A percentile compares a stretch with the other conserved stretches of the same genome.
These are phyloP conservation scores for Pythium grandisporangium DNA, from an alignment of 352 stramenopile genomes.

Conservation along the genomic window DNA sequence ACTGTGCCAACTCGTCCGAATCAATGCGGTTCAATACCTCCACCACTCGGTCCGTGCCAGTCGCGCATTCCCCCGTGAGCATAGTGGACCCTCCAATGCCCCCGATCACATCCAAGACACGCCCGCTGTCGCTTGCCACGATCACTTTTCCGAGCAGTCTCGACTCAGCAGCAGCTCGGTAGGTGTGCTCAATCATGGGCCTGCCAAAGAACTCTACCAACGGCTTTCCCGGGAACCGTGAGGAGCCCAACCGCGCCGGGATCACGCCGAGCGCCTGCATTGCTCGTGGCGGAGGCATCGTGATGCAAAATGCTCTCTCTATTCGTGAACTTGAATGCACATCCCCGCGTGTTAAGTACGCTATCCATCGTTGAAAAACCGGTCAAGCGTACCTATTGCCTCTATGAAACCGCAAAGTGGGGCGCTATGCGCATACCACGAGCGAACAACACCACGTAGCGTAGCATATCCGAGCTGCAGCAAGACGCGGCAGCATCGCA, in stretches of 20 bases:
- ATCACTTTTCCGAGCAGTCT: constrained; percentile 60
- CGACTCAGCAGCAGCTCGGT: constrained; percentile 35
- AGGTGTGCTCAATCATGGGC: constrained; percentile 83
- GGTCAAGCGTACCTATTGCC: too few species aligned
- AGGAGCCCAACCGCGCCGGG: constrained; percentile 57
- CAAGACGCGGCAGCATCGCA: too few species aligned
- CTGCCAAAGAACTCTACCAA: constrained; percentile 70
- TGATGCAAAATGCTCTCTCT: background rate
- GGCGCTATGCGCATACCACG: too few species aligned
- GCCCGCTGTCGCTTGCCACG: constrained; percentile 68
- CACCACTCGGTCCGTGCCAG: constrained; percentile 70
- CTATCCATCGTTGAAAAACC: too few species aligned
- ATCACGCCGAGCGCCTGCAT: constrained; percentile 69
- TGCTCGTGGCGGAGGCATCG: too few species aligned
- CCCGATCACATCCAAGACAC: constrained; percentile 37
- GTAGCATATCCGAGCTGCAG: too few species aligned
- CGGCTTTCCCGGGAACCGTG: constrained; percentile 73
- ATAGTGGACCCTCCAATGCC: constrained; percentile 32
- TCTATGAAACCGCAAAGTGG: too few species aligned
- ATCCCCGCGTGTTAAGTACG: too few species aligned
- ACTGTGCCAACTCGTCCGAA: constrained; percentile 25
- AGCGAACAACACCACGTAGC: too few species aligned
- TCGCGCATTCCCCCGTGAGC: constrained; percentile 57
- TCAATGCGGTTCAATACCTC: constrained; percentile 40
- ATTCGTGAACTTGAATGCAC: too few species aligned